Evolutionary conservation across 805 yeast genomes (phyloP).

Genomic region (Barnettozyma sp.): DNA sequence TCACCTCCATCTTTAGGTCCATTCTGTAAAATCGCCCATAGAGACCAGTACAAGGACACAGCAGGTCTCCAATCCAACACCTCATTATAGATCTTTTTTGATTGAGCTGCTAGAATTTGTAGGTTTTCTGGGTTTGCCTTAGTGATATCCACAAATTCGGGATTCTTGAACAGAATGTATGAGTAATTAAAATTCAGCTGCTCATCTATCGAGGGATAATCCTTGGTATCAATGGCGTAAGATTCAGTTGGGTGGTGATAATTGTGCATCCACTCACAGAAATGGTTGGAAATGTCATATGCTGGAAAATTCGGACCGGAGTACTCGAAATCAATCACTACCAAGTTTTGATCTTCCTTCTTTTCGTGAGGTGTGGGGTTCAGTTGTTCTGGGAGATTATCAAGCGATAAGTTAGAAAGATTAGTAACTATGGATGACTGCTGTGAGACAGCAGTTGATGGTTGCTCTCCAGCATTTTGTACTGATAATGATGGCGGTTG

Average conservation of each 20-base stretch:
- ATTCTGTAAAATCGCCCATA: conserved; percentile 89
- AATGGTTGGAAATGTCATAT: conserved; percentile 87
- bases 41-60: conserved; percentile 72
- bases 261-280: conserved; percentile 96
- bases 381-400: conserved; percentile 20
- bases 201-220: conserved; percentile 64
- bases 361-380: conserved; percentile 33
- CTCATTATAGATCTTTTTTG: conserved; percentile 54
- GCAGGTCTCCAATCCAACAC: conserved; percentile 74
- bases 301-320: conserved; percentile 88
- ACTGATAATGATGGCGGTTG: conserved; percentile 3
- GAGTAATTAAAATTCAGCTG: conserved; percentile 65
- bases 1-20: conserved; percentile 29
- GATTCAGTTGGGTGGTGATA: conserved; percentile 45
- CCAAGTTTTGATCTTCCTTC: conserved; percentile 62
- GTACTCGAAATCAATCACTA: conserved; percentile 95
- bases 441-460: conserved; percentile 5
- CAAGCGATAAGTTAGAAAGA: conserved; percentile 21
- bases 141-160: conserved; percentile 19
- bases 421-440: conserved; percentile 13
- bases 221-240: conserved; percentile 45
- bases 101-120: conserved; percentile 33
- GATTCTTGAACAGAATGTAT: conserved; percentile 55
- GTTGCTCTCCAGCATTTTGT: too few relatives aligned
- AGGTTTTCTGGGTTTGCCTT: conserved; percentile 11